Base-by-base conservation (phyloP, 169 alveolate species). In the Plasmodium cynomolgi region DNA sequence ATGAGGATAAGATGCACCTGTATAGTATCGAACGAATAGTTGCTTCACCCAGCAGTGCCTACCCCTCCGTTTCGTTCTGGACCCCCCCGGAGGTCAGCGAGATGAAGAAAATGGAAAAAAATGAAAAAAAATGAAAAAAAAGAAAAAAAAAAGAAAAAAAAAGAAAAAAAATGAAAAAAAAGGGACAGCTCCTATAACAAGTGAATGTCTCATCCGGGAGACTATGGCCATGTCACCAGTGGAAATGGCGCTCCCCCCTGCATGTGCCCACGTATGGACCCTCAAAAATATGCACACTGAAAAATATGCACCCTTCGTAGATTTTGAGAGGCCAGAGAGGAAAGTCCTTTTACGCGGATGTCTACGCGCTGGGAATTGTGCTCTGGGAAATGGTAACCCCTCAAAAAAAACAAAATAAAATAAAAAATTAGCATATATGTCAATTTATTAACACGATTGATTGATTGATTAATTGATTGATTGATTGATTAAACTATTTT, bases 81-180 rank as follows among this genome's bases (percentile, higher is more conserved):
- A 88, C 94, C 26, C 80, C 94, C 1, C 94, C 94, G 23, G 94
- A 88, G 56, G 94, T 88, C 13, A 84, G 62, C n/a, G 9, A n/a
- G 29, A 41, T 7, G 37, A 29, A 83, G 68, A 77, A 6, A 39
- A 37, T n/a, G n/a, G n/a, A 31, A 77, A 34, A 77, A 39, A 37
- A 13, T 33, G 41, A 37, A 80, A 80, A 2, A 80, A 80, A 80
- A 41, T 39, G 50, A n/a, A n/a, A n/a, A n/a, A n/a, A n/a, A n/a
- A n/a, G n/a, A n/a, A n/a, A n/a, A n/a, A n/a, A n/a, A n/a, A n/a
- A n/a, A n/a, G n/a, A 23, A 81, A n/a, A 1, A 41, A 81, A 15
- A 50, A 7, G 13, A 50, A 50, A 15, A 50, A 2, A 50, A 50
- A 3, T 50, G 62, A 50, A 50, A 50, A 50, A 50, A 50, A 50